Evolutionary conservation across 192 early-diverging fungal genomes (phyloP), one percentile per base, ranked within the genome.

Genomic region (Rhizophlyctis rosea): DNA sequence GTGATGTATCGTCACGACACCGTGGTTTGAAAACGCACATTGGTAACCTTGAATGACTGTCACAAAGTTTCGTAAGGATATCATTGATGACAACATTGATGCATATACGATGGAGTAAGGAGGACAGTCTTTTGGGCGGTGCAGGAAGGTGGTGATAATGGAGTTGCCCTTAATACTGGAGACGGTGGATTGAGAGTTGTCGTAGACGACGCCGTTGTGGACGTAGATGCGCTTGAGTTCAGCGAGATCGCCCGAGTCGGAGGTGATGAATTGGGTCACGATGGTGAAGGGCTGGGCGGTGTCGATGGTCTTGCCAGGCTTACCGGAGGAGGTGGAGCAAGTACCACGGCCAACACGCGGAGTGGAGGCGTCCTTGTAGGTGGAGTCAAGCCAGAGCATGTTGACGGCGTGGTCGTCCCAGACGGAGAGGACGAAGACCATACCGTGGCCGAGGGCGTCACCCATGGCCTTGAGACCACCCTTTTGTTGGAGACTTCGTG

Each of bases 381-480:
- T 18, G n/a, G 72, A 76, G 55, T 74, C 73, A 30, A 74, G 60
- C 73, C 73, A 74, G n/a, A 64, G 51, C 73, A 74, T 74, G 57
- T 73, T 50, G 27, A 44, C 61, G 4, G 9, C 50, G 47, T 52
- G 24, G 56, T 74, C 73, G 57, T 72, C 73, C 73, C 73, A 74
- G 18, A 74, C 29, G 30, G 56, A 64, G 54, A 74, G 34, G 29
- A 67, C 70, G 9, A 74, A 58, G 23, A 64, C 60, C 73, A 74
- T 74, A 11, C 59, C 59, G 30, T 49, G 69, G 33, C 34, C 44
- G 5, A 74, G 24, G 4, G 65, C 61, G 4, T 75, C 55, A 14
- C 63, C 73, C 66, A 74, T 62, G 29, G 31, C 39, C 48, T 73
- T 73, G 21, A 74, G 4, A 24, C 73, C 73, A 24, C 73, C 73